A percentile compares a stretch with the other conserved stretches of the same genome.
Evolutionary conservation across 2,329 filamentous ascomycete species (phyloP).

Genomic region (Diaporthe sp.): DNA sequence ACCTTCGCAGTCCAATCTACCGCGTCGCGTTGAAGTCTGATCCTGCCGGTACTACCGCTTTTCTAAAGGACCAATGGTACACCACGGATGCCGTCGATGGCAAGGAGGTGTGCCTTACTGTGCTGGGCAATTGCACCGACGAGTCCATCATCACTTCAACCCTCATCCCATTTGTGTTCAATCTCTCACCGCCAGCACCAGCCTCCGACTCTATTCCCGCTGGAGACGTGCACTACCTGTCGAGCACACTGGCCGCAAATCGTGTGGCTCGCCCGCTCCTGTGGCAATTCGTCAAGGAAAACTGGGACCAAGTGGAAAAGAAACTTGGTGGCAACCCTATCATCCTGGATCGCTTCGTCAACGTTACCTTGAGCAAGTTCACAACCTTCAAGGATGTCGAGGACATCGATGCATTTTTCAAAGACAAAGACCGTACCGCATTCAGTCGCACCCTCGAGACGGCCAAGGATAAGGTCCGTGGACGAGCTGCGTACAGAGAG

Average conservation of each 20-base stretch:
- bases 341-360: constrained; percentile 88
- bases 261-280: constrained; percentile 76
- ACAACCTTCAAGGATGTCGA: constrained; percentile 74
- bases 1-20: constrained; percentile 84
- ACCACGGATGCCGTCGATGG: constrained; percentile 88
- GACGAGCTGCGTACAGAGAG: constrained; percentile 83
- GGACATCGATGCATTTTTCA: constrained; percentile 88
- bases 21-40: constrained; percentile 78
- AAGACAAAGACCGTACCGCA: constrained; percentile 83
- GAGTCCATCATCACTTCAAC: constrained; percentile 71
- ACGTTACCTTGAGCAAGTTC: constrained; percentile 82
- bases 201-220: constrained; percentile 76
- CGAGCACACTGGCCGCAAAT: constrained; percentile 79
- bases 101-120: constrained; percentile 84
- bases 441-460: constrained; percentile 90
- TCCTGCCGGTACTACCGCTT: constrained; percentile 74
- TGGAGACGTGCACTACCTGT: constrained; percentile 88
- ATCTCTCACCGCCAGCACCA: constrained; percentile 62
- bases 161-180: constrained; percentile 83
- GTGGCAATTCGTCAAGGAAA: constrained; percentile 86
- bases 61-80: constrained; percentile 86
- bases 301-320: constrained; percentile 80
- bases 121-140: constrained; percentile 80
- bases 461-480: constrained; percentile 85
- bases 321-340: constrained; percentile 84